phyloP scores from a whole-genome alignment of 2,329 filamentous ascomycete genomes.

The Hymenoscyphus linearis region DNA sequence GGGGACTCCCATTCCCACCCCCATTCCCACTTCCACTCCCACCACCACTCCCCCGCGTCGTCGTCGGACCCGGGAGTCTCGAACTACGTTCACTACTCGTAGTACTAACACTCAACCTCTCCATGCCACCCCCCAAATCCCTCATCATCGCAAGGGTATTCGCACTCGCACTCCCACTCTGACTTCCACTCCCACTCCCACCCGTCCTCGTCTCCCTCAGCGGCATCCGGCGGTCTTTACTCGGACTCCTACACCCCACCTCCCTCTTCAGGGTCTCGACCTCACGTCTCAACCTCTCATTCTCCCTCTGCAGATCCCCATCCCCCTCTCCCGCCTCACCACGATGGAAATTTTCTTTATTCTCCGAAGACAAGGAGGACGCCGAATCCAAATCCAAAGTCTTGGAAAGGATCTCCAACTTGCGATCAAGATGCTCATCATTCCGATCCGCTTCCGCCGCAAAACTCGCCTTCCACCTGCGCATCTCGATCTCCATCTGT shows the following conservation, averaged over 20 bases:
- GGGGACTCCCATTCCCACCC: constrained; percentile 19
- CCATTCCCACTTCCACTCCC: no score
- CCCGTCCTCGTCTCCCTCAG: constrained; percentile 7
- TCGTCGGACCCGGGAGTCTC: not conserved
- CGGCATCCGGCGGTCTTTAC: constrained; percentile 19
- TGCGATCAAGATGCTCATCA: constrained; percentile 82
- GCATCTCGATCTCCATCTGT: constrained; percentile 67
- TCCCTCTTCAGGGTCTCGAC: constrained; percentile 62
- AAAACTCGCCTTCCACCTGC: constrained; percentile 74
- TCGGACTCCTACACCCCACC: constrained; percentile 45
- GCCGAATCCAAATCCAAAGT: constrained; percentile 37
- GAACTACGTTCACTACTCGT: not conserved
- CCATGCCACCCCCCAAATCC: constrained; percentile 9
- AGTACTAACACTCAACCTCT: constrained; percentile 13
- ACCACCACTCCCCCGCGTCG: no score
- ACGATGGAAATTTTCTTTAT: constrained; percentile 54
- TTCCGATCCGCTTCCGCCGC: constrained; percentile 73
- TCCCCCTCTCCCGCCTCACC: constrained; percentile 35
- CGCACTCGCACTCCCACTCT: no score
- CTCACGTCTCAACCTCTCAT: constrained; percentile 62
- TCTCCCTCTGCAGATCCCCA: constrained; percentile 64
- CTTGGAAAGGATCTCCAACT: constrained; percentile 68
- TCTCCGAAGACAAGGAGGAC: constrained; percentile 35
- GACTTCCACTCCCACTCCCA: no score
- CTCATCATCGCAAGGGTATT: no score